A percentile compares a stretch with the other conserved stretches of the same genome.
Conservation (phyloP, 345 rosid genomes). For the Populus deltoides region DNA sequence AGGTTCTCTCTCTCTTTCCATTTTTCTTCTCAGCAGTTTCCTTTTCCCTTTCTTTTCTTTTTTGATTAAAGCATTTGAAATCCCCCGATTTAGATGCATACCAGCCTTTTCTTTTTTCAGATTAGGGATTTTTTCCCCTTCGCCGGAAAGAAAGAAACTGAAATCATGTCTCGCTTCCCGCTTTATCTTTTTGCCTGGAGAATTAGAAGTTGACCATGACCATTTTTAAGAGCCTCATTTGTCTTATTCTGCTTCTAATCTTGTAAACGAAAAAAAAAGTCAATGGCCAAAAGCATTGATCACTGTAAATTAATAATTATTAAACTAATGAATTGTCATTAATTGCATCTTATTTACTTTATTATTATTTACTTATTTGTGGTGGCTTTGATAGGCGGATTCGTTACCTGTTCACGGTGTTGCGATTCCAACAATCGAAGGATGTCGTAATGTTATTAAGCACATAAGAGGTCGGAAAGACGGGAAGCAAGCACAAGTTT, state of each 20-base stretch:
- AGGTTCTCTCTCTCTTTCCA: constrained; percentile 39
- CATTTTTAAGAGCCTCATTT: neutral
- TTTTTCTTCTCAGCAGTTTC: neutral
- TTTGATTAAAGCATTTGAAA: neutral
- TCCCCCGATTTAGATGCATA: neutral
- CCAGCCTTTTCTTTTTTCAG: neutral
- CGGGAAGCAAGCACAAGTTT: constrained; percentile 52
- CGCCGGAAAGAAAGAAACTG: neutral
- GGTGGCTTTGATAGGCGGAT: constrained; percentile 56
- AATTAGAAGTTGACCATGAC: neutral
- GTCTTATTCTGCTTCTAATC: neutral
- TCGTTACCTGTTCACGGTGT: constrained; percentile 82
- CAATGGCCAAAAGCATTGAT: neutral
- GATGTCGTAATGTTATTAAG: constrained; percentile 83
- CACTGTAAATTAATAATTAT: neutral
- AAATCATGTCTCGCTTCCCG: neutral
- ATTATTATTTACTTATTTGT: constrained; percentile 8
- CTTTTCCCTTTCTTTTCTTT: neutral
- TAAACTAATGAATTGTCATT: neutral
- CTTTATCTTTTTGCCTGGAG: neutral
- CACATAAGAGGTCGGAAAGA: constrained; percentile 71
- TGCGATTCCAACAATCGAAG: constrained; percentile 82
- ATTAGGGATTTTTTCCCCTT: neutral
- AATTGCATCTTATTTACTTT: neutral
- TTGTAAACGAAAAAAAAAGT: neutral